Evolutionary conservation across 495 filamentous ascomycete genomes (phyloP), one percentile per base, ranked within the genome.

Genomic region (Tuber melanosporum): DNA sequence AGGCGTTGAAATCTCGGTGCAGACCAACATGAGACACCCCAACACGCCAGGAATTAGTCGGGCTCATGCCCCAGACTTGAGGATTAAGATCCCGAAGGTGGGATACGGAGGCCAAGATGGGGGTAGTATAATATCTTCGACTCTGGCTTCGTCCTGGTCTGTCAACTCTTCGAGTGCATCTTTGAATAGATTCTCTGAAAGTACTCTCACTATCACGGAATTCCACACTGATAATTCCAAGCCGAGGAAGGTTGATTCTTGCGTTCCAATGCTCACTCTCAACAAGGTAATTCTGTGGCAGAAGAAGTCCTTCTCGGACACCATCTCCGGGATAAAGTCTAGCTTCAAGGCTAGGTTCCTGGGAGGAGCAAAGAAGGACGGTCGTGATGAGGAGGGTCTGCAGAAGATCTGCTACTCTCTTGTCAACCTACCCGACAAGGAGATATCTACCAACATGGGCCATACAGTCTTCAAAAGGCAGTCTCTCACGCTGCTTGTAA

Each of bases 401-500:
- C 57, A 66, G 57, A 36, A 66, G 26, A 32, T 66, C 15, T 66
- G 57, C 26, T 66, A 66, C 26, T 66, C 57, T 19, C 57, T 66
- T 12, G 15, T 66, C 57, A 66, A 66, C 17, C 57, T 66, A 26
- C 57, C 57, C 12, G 26, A 36, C 1, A 26, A 66, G 57, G 57
- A 36, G 26, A 66, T 66, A 0, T 73, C 71, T 22, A 32, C 46
- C 43, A 32, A 32, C 57, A 12, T 36, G 26, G 6, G 6, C 6
- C 36, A 74, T 20, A 72, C 70, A 32, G 72, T 73, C 46, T 80
- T 80, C 62, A 79, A 80, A 4, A 45, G 71, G n/a, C 62, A 76
- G 15, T 78, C 78, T 26, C 73, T 80, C 41, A 80, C 45, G 3
- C 73, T 80, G 72, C 49, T 62, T 45, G 74, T 80, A 15, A 80